Base-by-base conservation (phyloP, 768 basidiomycete species). In the Leccinum incarnatum region DNA sequence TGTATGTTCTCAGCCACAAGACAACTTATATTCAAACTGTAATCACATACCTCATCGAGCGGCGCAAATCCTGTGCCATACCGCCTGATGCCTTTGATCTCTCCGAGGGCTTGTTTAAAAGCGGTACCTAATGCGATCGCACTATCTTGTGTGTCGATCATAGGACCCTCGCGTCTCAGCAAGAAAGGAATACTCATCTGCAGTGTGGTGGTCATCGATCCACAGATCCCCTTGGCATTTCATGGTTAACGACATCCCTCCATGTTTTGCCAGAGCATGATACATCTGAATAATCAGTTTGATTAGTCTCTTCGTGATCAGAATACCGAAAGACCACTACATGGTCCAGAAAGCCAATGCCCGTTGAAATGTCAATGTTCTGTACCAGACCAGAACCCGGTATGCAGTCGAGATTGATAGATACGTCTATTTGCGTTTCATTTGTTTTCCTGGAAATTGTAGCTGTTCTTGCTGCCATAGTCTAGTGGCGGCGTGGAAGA, bases 151-250 rank as follows among this genome's bases (percentile, higher is more conserved):
- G 71, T 67, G 61, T 23, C 8, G 51, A 62, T 45, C 40, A 45
- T 57, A 59, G 55, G 62, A 57, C 54, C 29, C n/a, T 36, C n/a
- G 3, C 27, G 47, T 69, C 63, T 70, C 63, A 53, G 36, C 49
- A n/a, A 32, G 23, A 30, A 53, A 46, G 46, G n/a, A 52, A 19
- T 51, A 86, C 88, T 87, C 85, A 91, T 99, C 97, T 83, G 96
- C 93, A 50, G 95, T 93, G 76, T 99, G 97, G 68, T 98, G 97
- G 76, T 99, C 97, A 75, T 99, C 97, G 59, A 98, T 97, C 84
- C 89, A 92, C 8, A 98, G 81, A 73, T 99, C 97, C 42, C 97
- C 97, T 69, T 91, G 86, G 75, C 95, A 98, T 65, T 89, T 88
- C 77, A 99, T 82, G 19, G 82, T 85, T 61, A 99, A 78, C 0